Percentiles rank a stretch among this genome's conserved stretches.
Conservation (phyloP, 768 basidiomycete species). For the Auricularia auricula-judae region DNA sequence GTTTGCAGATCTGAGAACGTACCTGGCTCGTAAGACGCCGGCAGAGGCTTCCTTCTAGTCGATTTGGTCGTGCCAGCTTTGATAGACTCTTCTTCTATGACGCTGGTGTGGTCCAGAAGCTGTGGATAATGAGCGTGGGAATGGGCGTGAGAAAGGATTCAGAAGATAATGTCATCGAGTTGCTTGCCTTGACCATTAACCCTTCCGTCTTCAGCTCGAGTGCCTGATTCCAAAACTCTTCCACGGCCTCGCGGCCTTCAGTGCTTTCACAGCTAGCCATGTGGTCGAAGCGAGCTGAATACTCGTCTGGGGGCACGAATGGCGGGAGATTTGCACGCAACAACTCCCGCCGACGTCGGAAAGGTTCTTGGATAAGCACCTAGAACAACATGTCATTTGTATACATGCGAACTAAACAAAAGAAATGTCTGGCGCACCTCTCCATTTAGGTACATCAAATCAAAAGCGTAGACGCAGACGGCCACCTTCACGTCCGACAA, state of each 20-base stretch:
- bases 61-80: constrained; percentile 12
- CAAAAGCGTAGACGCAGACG: constrained; percentile 82
- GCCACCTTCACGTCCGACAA: constrained; percentile 62
- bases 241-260: constrained; percentile 47
- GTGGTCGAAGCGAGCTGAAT: constrained; percentile 55
- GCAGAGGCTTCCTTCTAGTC: constrained; percentile 51
- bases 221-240: constrained; percentile 66
- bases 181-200: constrained; percentile 78
- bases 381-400: constrained; percentile 20
- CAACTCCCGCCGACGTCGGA: constrained; percentile 57
- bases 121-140: constrained; percentile 15
- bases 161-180: background rate
- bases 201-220: constrained; percentile 77
- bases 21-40: constrained; percentile 80
- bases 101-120: constrained; percentile 53
- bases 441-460: constrained; percentile 78
- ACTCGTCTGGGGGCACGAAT: constrained; percentile 29
- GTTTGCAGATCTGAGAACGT: constrained; percentile 7
- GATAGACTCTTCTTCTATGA: constrained; percentile 20
- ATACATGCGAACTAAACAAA: constrained; percentile 5
- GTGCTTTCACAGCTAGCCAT: constrained; percentile 63
- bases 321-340: constrained; percentile 56
- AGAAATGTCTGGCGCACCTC: constrained; percentile 37
- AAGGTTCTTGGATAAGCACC: constrained; percentile 57
- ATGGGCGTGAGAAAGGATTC: constrained; percentile 8